Evolutionary conservation across 768 basidiomycete species (phyloP), one percentile per base, ranked within the genome.

Genomic region (Clavulina sp.): DNA sequence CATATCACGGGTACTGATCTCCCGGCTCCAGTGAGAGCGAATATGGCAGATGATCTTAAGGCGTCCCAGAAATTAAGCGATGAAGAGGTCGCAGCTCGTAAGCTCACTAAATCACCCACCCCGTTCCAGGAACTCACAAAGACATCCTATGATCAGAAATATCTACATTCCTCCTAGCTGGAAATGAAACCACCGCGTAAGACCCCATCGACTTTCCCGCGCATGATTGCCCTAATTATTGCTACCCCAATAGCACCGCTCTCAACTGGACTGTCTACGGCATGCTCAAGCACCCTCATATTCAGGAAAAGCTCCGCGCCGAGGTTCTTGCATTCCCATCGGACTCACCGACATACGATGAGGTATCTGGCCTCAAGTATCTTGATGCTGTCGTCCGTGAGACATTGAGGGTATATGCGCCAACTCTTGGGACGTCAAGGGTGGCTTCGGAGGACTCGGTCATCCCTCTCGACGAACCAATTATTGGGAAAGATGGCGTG

Each of bases 271-370:
- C 59, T 16, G 43, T 65, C 4, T 63, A 63, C 52, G 50, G 55
- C 18, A 68, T 79, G 13, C 69, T 75, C 5, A 71, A 73, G 36
- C 64, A 77, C 58, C 69, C 65, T 3, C 66, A 68, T 19, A 62
- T 67, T 48, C 78, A 80, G 60, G 63, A 61, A 3, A 67, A 66
- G 41, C 67, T 81, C 2, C 70, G 78, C 3, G 69, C 70, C 3
- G 78, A 81, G 60, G 62, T 76, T n/a, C 58, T 63, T 0, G 67
- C 70, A 0, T 53, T 75, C 4, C 26, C 44, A 4, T 57, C 26
- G 23, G 54, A 55, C 18, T 13, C 23, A 9, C 54, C 54, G 4
- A 41, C 54, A 13, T 43, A 43, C 44, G 64, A 66, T 30, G 56
- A 48, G 2, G 56, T 66, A 3, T 53, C 57, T 30, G 49, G 58